These are phyloP conservation scores for Pestalotiopsis sp. DNA, from an alignment of 2,329 filamentous ascomycete genomes.

Conservation along the genomic window DNA sequence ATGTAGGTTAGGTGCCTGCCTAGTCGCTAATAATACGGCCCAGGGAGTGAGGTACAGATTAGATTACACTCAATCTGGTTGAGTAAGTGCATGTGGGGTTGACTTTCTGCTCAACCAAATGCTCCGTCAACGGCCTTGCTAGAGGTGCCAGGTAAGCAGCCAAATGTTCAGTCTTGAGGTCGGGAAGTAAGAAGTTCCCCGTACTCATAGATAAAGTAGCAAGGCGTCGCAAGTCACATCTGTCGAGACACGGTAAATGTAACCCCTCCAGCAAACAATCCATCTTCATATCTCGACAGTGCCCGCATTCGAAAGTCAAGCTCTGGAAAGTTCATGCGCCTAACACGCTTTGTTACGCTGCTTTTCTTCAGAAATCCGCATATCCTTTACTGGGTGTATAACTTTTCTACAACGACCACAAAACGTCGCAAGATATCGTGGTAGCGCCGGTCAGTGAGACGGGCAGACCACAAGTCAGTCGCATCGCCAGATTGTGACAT, in stretches of 20 bases:
- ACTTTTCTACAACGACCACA: neutral
- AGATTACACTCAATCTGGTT: neutral
- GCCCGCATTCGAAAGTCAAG: neutral
- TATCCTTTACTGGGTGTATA: neutral
- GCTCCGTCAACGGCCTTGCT: neutral
- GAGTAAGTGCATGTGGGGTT: neutral
- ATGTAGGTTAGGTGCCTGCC: too few relatives aligned
- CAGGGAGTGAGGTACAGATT: neutral
- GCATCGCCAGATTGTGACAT: neutral
- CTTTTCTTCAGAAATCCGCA: neutral
- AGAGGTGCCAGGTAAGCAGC: neutral
- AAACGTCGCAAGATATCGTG: neutral
- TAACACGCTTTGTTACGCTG: neutral
- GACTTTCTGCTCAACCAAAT: neutral
- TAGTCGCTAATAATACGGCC: too few relatives aligned
- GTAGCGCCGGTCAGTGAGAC: neutral
- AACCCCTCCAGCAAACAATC: neutral
- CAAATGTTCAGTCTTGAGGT: neutral
- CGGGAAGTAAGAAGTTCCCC: neutral
- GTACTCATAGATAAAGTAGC: neutral
- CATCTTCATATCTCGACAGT: neutral
- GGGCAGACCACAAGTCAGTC: neutral
- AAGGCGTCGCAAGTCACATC: neutral
- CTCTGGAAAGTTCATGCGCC: neutral
- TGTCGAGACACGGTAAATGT: neutral